Percentiles rank a stretch among this genome's conserved stretches.
These are phyloP conservation scores for Mycosphaerella sp. DNA, from an alignment of 2,329 filamentous ascomycete species.

Conservation along the genomic window DNA sequence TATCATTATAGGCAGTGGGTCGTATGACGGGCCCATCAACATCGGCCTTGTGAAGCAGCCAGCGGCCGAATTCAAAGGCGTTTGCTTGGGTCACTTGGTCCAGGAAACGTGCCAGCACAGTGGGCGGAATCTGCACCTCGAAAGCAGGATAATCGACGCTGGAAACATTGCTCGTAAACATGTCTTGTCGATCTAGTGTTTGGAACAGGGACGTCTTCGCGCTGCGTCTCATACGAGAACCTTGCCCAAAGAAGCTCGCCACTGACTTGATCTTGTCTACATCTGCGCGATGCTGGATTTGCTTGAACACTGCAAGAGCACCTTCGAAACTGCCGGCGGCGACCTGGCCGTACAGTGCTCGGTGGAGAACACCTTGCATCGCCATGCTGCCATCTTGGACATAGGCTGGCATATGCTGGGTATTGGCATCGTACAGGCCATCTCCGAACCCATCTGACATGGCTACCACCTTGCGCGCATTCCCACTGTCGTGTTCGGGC, in stretches of 20 bases:
- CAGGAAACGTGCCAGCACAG: constrained; percentile 46
- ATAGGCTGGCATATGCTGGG: constrained; percentile 34
- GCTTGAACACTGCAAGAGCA: constrained; percentile 35
- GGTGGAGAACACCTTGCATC: constrained; percentile 39
- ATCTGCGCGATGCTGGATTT: constrained; percentile 39
- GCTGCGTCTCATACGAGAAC: not conserved
- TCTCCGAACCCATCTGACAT: constrained; percentile 39
- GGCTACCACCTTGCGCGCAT: constrained; percentile 35
- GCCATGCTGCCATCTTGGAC: constrained; percentile 42
- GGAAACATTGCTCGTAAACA: constrained; percentile 29
- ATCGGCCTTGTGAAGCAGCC: constrained; percentile 48
- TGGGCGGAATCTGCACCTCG: constrained; percentile 41
- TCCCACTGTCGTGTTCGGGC: constrained; percentile 40
- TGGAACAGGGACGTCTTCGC: constrained; percentile 7
- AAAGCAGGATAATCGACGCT: constrained; percentile 43
- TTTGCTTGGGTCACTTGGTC: constrained; percentile 45
- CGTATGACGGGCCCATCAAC: constrained; percentile 51
- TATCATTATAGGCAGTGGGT: constrained; percentile 40
- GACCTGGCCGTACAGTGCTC: constrained; percentile 38
- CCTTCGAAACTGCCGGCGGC: constrained; percentile 35
- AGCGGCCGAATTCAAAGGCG: constrained; percentile 46
- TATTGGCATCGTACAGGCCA: constrained; percentile 36
- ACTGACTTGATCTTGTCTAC: constrained; percentile 40
- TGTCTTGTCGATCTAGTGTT: constrained; percentile 22
- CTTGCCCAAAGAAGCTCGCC: constrained; percentile 36